Evolutionary conservation across 2,329 filamentous ascomycete species (phyloP).

Genomic region (Arachnomyces sp.): DNA sequence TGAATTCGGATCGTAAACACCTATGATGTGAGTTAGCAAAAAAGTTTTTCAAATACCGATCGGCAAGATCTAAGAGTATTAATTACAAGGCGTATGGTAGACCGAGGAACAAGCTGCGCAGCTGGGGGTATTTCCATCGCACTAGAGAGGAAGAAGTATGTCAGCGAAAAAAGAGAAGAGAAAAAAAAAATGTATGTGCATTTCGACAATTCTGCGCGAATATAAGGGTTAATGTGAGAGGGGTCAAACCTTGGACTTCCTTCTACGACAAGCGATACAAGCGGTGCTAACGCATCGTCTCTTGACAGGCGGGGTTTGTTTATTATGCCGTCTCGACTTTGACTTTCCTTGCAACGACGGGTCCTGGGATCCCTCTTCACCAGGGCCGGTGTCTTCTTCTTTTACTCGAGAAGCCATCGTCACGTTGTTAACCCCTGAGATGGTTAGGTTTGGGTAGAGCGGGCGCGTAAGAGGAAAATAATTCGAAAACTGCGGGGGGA

Average conservation of each 20-base stretch:
- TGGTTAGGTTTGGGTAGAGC: slow-evolving; percentile 6
- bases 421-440: slow-evolving; percentile 8
- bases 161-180: background rate
- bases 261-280: slow-evolving; percentile 69
- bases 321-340: slow-evolving; percentile 25
- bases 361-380: slow-evolving; percentile 10
- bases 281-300: slow-evolving; percentile 77
- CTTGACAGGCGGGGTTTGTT: slow-evolving; percentile 41
- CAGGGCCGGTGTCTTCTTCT: slow-evolving; percentile 4
- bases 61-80: slow-evolving; percentile 44
- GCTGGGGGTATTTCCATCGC: slow-evolving; percentile 82
- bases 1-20: slow-evolving; percentile 91
- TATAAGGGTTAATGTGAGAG: too few relatives aligned
- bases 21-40: slow-evolving; percentile 32
- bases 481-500: too few relatives aligned
- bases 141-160: slow-evolving; percentile 40
- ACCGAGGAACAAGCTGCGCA: slow-evolving; percentile 96
- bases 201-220: too few relatives aligned
- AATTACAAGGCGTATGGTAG: slow-evolving; percentile 50
- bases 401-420: slow-evolving; percentile 21
- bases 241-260: slow-evolving; percentile 64
- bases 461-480: too few relatives aligned
- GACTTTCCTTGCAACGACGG: slow-evolving; percentile 13
- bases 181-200: too few relatives aligned
- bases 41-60: slow-evolving; percentile 13